These are phyloP conservation scores for Amoebophrya sp. DNA, from an alignment of 169 alveolate species.

Conservation along the genomic window DNA sequence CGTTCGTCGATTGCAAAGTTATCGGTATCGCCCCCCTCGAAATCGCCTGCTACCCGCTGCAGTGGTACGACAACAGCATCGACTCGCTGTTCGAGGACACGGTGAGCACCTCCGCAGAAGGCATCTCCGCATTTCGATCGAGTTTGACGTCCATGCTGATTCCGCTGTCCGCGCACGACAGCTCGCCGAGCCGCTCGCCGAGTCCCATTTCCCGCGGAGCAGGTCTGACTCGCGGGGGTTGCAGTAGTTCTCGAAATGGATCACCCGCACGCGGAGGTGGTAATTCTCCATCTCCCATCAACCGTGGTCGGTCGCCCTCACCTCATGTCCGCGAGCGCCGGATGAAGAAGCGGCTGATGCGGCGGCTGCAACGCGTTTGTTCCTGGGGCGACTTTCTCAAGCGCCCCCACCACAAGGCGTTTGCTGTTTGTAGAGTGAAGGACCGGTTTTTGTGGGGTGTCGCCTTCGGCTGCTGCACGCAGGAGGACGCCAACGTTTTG, in stretches of 20 bases:
- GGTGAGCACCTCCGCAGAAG: too few relatives aligned
- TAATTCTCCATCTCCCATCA: too few relatives aligned
- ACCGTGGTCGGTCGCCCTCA: background rate
- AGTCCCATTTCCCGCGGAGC: background rate
- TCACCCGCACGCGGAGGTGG: too few relatives aligned
- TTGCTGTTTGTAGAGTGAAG: background rate
- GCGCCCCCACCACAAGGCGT: background rate
- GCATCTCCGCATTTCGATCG: too few relatives aligned
- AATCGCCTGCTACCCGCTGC: background rate
- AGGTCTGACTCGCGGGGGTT: too few relatives aligned
- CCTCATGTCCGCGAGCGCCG: background rate
- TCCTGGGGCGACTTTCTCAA: background rate
- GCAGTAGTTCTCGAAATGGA: too few relatives aligned
- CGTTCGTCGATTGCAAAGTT: background rate
- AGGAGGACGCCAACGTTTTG: background rate
- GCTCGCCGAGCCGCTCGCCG: background rate
- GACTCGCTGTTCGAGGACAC: background rate
- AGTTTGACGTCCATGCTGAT: too few relatives aligned
- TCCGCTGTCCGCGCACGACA: background rate
- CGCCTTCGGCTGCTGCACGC: background rate
- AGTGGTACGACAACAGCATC: slow-evolving; percentile 4
- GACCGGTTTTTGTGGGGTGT: background rate
- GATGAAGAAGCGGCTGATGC: background rate
- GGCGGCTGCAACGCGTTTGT: background rate
- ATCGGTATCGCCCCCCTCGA: background rate